Evolutionary conservation across 805 yeast species (phyloP), one percentile per base, ranked within the genome.

Genomic region (Candida succiphila): DNA sequence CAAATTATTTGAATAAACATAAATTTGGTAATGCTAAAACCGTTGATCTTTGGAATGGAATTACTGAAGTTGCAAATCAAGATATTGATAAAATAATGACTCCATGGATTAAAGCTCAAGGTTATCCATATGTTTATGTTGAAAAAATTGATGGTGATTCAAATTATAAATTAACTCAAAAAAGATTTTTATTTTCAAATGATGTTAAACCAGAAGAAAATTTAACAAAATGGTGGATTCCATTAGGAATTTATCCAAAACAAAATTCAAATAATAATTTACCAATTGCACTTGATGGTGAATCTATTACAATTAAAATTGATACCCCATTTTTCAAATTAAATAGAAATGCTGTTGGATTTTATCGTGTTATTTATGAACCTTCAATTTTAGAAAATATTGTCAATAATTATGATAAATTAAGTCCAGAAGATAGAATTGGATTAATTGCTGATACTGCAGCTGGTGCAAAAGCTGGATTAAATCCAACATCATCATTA

Each of bases 11-110:
- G 54, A 66, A 74, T 39, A 62, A 63, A 26, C 76, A 80, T 58
- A 61, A 72, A 47, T 84, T 62, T 48, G 69, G 74, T 32, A 84
- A 85, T 60, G 86, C 94, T 27, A 72, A 69, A 16, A 79, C 92
- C 28, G 67, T 63, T 20, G 88, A 82, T 44, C 65, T 84, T 41
- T 84, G 92, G 87, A 57, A 55, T 16, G 72, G 84, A 8, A 60
- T 84, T 27, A 54, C 77, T 18, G 78, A 69, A 37, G 83, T 67
- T 19, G 69, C 84, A 5, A 82, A 83, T 30, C 63, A 69, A 51
- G 83, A 84, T 39, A 75, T 84, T 30, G 62, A 60, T 43, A 43
- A 57, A 18, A 70, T 76, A 48, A 78, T 84, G 86, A 67, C 72
- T 37, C 54, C 68, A 23, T 84, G 94, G 94, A 81, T 82, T 39